These are phyloP conservation scores for Cyphellophora attinorum DNA, from an alignment of 2,329 filamentous ascomycete genomes.

Conservation along the genomic window DNA sequence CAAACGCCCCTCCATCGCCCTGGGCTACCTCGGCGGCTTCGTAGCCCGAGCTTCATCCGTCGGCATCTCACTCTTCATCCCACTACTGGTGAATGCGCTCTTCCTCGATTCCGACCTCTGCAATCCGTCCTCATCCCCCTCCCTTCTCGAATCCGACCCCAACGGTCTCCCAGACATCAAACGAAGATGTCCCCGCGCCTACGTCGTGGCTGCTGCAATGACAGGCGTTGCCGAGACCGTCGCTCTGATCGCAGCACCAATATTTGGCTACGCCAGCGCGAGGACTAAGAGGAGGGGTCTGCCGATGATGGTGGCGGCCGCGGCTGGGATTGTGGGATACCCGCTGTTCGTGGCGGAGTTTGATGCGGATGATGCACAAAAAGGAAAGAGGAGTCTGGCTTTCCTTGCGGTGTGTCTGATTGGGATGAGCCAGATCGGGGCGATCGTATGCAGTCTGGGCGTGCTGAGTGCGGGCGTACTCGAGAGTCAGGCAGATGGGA, in stretches of 20 bases:
- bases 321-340: constrained; percentile 71
- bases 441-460: constrained; percentile 91
- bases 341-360: constrained; percentile 62
- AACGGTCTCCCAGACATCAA: constrained; percentile 55
- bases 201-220: constrained; percentile 75
- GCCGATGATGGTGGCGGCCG: constrained; percentile 62
- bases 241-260: constrained; percentile 72
- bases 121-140: constrained; percentile 32
- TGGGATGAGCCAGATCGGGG: constrained; percentile 88
- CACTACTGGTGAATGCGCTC: constrained; percentile 83
- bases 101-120: constrained; percentile 77
- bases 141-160: constrained; percentile 19
- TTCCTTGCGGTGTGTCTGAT: constrained; percentile 71
- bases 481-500: constrained; percentile 7
- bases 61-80: constrained; percentile 89
- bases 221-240: constrained; percentile 83
- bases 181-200: constrained; percentile 73
- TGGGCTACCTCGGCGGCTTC: constrained; percentile 89
- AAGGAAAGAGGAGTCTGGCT: constrained; percentile 58
- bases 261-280: constrained; percentile 80
- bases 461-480: constrained; percentile 75
- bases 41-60: constrained; percentile 91
- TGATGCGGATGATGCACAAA: constrained; percentile 64
- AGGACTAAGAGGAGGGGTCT: constrained; percentile 57
- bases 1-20: constrained; percentile 64